Conservation (phyloP, 2,329 filamentous ascomycete genomes). For the Paraconiothyrium sp. region DNA sequence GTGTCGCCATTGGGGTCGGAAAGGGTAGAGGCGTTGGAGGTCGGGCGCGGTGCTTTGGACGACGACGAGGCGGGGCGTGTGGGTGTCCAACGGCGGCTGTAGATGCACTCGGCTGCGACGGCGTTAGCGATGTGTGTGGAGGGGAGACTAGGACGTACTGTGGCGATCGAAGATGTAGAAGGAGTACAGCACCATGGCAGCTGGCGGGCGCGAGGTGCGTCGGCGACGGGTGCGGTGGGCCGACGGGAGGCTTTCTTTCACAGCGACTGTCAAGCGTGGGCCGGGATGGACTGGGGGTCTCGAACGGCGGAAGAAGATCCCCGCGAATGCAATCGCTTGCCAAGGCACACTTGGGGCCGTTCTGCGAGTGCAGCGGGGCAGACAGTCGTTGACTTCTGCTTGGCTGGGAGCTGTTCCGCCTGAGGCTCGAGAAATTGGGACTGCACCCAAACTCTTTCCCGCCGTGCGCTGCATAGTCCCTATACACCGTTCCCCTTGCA, state of each 20-base stretch:
- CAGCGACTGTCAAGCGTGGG: background rate
- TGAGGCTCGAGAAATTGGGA: conserved; percentile 17
- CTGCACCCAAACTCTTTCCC: background rate
- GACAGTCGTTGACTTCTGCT: background rate
- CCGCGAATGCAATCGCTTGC: background rate
- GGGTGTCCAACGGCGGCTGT: conserved; percentile 83
- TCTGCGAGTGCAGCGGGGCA: conserved; percentile 1
- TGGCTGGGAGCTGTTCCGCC: conserved; percentile 4
- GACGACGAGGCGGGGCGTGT: conserved; percentile 59
- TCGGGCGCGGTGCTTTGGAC: conserved; percentile 56
- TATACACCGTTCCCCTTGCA: background rate
- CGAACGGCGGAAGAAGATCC: background rate
- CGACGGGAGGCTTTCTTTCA: background rate
- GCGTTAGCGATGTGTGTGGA: conserved; percentile 25
- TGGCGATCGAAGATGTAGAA: conserved; percentile 99
- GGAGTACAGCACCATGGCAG: conserved; percentile 87
- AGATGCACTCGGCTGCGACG: conserved; percentile 89
- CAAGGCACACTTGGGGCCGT: conserved; percentile 13
- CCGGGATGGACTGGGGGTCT: background rate
- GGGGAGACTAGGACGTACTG: conserved; percentile 64
- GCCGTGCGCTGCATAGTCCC: background rate
- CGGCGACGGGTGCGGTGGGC: background rate
- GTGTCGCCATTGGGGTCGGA: conserved; percentile 54
- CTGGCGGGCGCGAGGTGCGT: background rate
- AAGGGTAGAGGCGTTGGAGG: background rate